Conservation (phyloP, 164 flowering plant genomes). For the Dillenia suffruticosa region DNA sequence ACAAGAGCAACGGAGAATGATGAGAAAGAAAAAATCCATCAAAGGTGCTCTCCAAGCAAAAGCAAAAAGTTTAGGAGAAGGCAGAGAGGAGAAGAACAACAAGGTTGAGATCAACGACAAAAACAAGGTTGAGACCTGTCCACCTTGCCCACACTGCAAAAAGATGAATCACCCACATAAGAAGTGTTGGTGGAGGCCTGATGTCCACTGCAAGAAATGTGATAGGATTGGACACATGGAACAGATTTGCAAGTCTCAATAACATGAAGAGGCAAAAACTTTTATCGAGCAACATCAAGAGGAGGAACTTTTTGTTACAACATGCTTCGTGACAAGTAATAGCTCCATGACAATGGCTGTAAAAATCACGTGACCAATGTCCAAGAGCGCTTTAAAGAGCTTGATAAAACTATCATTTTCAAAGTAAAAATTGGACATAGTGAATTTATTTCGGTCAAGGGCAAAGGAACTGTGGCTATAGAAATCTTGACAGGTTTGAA, state of each 20-base stretch:
- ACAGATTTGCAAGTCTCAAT: background rate
- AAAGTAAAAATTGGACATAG: slow-evolving; percentile 13
- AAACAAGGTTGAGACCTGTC: background rate
- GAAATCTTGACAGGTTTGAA: background rate
- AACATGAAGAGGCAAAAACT: background rate
- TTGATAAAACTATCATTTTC: background rate
- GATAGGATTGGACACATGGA: background rate
- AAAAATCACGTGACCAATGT: slow-evolving; percentile 21
- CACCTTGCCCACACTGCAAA: slow-evolving; percentile 3
- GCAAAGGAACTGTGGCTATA: slow-evolving; percentile 3
- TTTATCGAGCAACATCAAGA: background rate
- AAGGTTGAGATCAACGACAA: too few species aligned
- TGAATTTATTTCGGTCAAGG: slow-evolving; percentile 2
- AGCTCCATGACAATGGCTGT: slow-evolving; percentile 18
- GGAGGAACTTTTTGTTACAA: slow-evolving; percentile 3
- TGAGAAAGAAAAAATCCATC: background rate
- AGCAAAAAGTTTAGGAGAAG: background rate
- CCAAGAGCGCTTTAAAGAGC: background rate
- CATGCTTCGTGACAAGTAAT: slow-evolving; percentile 5
- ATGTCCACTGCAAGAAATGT: slow-evolving; percentile 5
- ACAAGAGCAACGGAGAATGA: slow-evolving; percentile 2
- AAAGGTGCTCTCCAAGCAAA: slow-evolving; percentile 9
- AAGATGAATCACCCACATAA: slow-evolving; percentile 4
- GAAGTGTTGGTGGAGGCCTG: slow-evolving; percentile 7
- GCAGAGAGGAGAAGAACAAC: background rate